phyloP scores from a whole-genome alignment of 331 rosid genomes.

The Pyracantha coccinea region DNA sequence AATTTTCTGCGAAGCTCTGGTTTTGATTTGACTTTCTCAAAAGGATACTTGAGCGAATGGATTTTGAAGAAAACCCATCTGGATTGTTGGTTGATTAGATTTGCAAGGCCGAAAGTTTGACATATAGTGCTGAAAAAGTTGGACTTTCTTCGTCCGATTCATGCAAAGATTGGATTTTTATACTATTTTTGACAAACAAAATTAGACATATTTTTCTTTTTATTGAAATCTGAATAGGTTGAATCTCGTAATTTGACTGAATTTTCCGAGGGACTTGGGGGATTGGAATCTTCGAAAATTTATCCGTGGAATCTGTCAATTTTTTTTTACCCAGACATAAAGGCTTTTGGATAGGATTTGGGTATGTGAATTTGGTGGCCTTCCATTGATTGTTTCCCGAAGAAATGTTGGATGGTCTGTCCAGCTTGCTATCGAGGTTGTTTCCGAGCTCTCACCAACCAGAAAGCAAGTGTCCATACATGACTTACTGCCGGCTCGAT shows the following conservation, averaged over 20 bases:
- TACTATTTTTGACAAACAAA: conserved; percentile 1
- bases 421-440: conserved; percentile 50
- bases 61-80: conserved; percentile 1
- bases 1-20: too few relatives aligned
- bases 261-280: conserved; percentile 28
- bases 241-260: conserved; percentile 17
- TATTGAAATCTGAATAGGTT: conserved; percentile 32
- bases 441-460: conserved; percentile 59
- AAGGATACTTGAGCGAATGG: too few relatives aligned
- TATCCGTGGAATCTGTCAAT: conserved; percentile 23
- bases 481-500: conserved; percentile 41
- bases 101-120: conserved; percentile 22
- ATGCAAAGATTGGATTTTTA: neutral
- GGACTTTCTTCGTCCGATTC: conserved; percentile 8
- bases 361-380: conserved; percentile 14
- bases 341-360: conserved; percentile 22
- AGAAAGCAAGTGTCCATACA: conserved; percentile 53
- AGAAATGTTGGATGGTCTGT: conserved; percentile 83
- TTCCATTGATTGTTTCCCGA: conserved; percentile 14
- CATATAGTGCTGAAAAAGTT: neutral
- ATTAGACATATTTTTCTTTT: neutral
- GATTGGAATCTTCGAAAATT: conserved; percentile 12
- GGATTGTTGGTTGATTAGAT: conserved; percentile 26
- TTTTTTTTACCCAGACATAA: conserved; percentile 12
- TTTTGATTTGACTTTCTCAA: too few relatives aligned